phyloP scores from a whole-genome alignment of 1,284 basidiomycete genomes.

The Ceratobasidium sp. region DNA sequence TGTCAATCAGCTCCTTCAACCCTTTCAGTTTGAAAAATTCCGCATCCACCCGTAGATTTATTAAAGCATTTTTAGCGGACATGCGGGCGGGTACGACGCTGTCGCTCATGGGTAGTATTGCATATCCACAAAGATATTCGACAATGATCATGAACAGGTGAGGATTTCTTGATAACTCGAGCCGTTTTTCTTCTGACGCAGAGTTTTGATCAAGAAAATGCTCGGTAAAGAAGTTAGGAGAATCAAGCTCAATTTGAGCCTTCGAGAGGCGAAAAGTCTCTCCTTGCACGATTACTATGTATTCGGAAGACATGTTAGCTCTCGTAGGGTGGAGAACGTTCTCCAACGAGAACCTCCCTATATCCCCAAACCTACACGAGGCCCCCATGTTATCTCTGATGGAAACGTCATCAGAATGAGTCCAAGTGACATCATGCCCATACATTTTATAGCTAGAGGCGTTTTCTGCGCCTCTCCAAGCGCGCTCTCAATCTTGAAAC shows the following conservation, averaged over 20 bases:
- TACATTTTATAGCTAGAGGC: too few relatives aligned
- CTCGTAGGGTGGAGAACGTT: too few relatives aligned
- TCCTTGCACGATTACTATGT: not conserved
- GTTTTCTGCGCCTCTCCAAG: too few relatives aligned
- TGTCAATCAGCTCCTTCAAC: not conserved
- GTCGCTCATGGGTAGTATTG: not conserved
- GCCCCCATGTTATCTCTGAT: too few relatives aligned
- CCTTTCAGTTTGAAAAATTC: not conserved
- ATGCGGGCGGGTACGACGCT: not conserved
- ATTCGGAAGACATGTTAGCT: not conserved
- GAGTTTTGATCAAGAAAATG: not conserved
- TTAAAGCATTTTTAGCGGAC: not conserved
- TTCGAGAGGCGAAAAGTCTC: not conserved
- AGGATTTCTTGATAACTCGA: not conserved
- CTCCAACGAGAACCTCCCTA: too few relatives aligned
- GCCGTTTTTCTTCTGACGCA: not conserved
- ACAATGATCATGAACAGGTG: not conserved
- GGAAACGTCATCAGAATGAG: too few relatives aligned
- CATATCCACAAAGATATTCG: not conserved
- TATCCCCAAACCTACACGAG: too few relatives aligned
- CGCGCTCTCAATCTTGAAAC: too few relatives aligned
- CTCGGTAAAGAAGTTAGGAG: not conserved
- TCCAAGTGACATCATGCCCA: too few relatives aligned
- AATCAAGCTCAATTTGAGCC: not conserved
- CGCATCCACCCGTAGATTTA: not conserved